Conservation (phyloP, 2,329 filamentous ascomycete species). For the Epichloe gansuensis region DNA sequence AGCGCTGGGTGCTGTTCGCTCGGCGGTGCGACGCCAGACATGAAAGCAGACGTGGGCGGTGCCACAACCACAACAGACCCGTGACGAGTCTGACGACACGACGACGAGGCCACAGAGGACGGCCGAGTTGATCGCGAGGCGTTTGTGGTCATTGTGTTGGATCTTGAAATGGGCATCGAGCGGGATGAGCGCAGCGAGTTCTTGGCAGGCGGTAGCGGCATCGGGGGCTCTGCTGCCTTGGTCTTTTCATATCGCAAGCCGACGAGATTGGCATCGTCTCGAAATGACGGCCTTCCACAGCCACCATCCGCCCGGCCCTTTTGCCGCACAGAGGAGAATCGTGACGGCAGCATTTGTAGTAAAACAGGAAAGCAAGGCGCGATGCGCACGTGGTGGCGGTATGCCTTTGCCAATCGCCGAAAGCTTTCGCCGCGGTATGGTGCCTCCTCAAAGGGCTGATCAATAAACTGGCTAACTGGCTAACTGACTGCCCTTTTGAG, state of each 20-base stretch:
- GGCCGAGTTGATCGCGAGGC: conserved; percentile 1
- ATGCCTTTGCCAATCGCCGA: no score
- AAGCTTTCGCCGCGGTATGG: no score
- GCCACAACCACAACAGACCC: conserved; percentile 19
- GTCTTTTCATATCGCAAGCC: conserved; percentile 51
- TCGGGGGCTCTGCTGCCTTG: conserved; percentile 43
- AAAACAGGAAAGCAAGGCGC: background rate
- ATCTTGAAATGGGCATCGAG: conserved; percentile 9
- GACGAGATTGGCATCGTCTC: conserved; percentile 38
- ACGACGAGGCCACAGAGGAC: conserved; percentile 8
- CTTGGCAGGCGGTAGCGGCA: conserved; percentile 35
- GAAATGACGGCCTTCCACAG: conserved; percentile 21
- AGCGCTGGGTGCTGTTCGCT: conserved; percentile 42
- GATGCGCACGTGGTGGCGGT: no score
- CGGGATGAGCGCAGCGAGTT: conserved; percentile 11
- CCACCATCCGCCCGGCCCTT: conserved; percentile 24
- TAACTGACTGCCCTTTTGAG: no score
- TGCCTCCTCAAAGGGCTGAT: no score
- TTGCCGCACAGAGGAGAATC: conserved; percentile 31
- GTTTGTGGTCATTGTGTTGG: conserved; percentile 11
- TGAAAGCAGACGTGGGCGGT: conserved; percentile 13
- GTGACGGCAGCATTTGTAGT: conserved; percentile 25
- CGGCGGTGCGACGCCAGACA: conserved; percentile 28
- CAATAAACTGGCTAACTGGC: no score
- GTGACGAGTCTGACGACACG: conserved; percentile 14